Percentiles rank a stretch among this genome's conserved stretches.
These are phyloP conservation scores for Cryptosporidium canis DNA, from an alignment of 169 alveolate genomes.

Conservation along the genomic window DNA sequence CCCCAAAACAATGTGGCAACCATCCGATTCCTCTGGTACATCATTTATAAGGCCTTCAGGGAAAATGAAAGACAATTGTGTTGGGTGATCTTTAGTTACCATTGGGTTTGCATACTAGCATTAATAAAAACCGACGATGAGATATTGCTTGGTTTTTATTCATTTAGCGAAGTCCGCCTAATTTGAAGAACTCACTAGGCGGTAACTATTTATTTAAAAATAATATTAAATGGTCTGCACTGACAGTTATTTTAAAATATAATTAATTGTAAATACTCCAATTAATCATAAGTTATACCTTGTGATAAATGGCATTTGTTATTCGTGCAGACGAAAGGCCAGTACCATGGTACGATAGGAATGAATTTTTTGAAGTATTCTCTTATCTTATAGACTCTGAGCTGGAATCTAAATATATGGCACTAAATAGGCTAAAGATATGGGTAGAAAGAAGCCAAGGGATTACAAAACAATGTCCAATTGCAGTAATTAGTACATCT, in stretches of 20 bases:
- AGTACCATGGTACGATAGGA: conserved; percentile 54
- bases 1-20: conserved; percentile 10
- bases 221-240: neutral
- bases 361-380: conserved; percentile 56
- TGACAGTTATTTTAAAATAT: neutral
- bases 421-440: conserved; percentile 29
- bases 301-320: conserved; percentile 5
- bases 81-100: conserved; percentile 1
- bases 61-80: conserved; percentile 31
- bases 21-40: neutral
- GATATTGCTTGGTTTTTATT: neutral
- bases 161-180: neutral
- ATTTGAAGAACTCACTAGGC: conserved; percentile 22
- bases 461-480: conserved; percentile 54
- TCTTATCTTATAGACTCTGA: conserved; percentile 27
- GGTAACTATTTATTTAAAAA: neutral
- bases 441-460: conserved; percentile 62
- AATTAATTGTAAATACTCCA: neutral
- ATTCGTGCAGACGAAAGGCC: neutral
- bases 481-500: conserved; percentile 30
- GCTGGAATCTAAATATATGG: conserved; percentile 25
- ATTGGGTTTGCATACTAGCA: conserved; percentile 14
- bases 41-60: neutral
- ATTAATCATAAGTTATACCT: neutral
- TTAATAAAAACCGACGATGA: neutral